Conservation (phyloP, 2,329 filamentous ascomycete species). For the Aschersonia sp. region DNA sequence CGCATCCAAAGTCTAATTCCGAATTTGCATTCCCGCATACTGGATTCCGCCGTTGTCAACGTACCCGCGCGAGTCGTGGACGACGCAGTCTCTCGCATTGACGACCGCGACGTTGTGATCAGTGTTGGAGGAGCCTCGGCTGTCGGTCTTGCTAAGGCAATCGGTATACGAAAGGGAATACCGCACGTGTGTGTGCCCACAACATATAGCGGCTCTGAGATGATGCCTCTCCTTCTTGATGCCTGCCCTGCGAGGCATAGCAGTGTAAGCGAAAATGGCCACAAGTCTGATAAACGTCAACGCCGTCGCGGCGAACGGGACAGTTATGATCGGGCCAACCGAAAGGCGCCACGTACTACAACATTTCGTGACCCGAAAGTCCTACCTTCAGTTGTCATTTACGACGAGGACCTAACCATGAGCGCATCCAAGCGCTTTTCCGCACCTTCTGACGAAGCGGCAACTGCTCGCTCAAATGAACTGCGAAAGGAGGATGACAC, state of each 20-base stretch:
- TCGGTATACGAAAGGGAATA: conserved; percentile 35
- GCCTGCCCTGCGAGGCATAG: conserved; percentile 7
- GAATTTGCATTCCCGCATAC: conserved; percentile 16
- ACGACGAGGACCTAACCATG: conserved; percentile 21
- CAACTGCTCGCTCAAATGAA: conserved; percentile 8
- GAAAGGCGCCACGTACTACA: conserved; percentile 4
- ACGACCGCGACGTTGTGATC: conserved; percentile 37
- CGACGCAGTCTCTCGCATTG: conserved; percentile 13
- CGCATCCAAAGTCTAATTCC: conserved; percentile 18
- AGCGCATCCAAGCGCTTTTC: conserved; percentile 12
- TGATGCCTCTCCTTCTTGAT: conserved; percentile 23
- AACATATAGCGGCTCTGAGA: conserved; percentile 45
- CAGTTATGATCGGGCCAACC: conserved; percentile 1
- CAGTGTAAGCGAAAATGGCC: conserved; percentile 3
- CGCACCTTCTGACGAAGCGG: conserved; percentile 10
- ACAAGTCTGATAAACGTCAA: neutral
- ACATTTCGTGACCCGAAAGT: conserved; percentile 8
- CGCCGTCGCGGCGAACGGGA: neutral
- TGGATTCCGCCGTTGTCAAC: conserved; percentile 17
- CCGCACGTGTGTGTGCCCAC: conserved; percentile 46
- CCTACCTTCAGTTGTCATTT: conserved; percentile 19
- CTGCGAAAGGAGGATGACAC: conserved; percentile 10
- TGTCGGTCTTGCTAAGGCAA: conserved; percentile 41
- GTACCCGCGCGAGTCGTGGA: conserved; percentile 13
- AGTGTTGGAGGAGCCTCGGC: conserved; percentile 50